These are phyloP conservation scores for Suillus luteus DNA, from an alignment of 768 basidiomycete species.

Conservation along the genomic window DNA sequence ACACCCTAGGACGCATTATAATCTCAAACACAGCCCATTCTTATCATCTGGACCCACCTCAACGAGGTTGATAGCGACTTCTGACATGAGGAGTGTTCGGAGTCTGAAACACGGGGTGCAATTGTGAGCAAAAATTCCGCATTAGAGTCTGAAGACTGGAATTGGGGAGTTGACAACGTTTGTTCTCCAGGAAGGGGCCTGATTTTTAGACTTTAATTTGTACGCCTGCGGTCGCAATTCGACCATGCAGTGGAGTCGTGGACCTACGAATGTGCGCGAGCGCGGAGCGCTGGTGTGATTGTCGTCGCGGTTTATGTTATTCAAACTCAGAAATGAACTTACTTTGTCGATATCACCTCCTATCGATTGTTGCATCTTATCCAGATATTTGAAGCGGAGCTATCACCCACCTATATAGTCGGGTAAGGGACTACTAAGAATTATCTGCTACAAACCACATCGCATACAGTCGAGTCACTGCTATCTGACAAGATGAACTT, in stretches of 20 bases:
- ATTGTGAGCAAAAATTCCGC: background rate
- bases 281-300: background rate
- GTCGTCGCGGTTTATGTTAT: background rate
- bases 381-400: background rate
- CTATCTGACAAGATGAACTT: constrained; percentile 24
- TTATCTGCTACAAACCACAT: background rate
- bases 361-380: too few species aligned
- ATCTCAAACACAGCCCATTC: background rate
- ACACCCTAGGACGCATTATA: background rate
- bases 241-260: background rate
- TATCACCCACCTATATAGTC: background rate
- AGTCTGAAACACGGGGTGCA: background rate
- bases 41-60: background rate
- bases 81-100: background rate
- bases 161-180: background rate
- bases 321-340: background rate
- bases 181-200: background rate
- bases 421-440: background rate
- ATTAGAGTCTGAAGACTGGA: background rate
- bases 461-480: background rate
- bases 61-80: background rate
- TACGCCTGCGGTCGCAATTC: background rate
- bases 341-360: too few species aligned
- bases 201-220: background rate
- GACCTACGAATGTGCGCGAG: background rate